These are phyloP conservation scores for Blattamonas nauphoetae DNA, from an alignment of 78 protist genomes.

Conservation along the genomic window DNA sequence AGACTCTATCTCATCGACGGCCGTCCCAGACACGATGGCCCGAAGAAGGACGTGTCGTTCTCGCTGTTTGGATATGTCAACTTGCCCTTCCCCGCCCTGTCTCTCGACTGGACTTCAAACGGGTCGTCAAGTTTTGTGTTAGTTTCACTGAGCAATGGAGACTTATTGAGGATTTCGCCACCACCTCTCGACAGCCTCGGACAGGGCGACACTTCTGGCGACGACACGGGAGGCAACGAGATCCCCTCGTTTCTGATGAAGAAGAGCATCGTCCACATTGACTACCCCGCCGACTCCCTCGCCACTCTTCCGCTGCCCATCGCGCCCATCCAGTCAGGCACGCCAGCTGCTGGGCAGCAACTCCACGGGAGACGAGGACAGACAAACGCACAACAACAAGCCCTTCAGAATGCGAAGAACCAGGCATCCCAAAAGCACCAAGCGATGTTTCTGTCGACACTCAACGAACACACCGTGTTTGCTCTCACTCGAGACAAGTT, in stretches of 20 bases:
- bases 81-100: not conserved
- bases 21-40: not conserved
- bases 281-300: not conserved
- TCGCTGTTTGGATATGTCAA: not conserved
- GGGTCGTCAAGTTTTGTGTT: not conserved
- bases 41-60: too few relatives aligned
- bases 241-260: not conserved
- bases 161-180: not conserved
- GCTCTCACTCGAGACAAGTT: not conserved
- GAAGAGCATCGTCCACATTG: not conserved
- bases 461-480: not conserved
- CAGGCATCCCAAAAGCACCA: not conserved
- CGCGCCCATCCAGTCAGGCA: too few relatives aligned
- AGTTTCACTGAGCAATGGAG: not conserved
- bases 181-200: not conserved
- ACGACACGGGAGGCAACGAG: too few relatives aligned
- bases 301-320: not conserved
- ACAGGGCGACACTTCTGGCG: too few relatives aligned
- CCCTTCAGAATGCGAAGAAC: not conserved
- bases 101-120: not conserved
- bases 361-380: not conserved
- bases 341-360: not conserved
- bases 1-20: not conserved
- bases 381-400: not conserved
- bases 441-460: not conserved